Evolutionary conservation across 345 rosid genomes (phyloP).

Genomic region (Linum lewisii): DNA sequence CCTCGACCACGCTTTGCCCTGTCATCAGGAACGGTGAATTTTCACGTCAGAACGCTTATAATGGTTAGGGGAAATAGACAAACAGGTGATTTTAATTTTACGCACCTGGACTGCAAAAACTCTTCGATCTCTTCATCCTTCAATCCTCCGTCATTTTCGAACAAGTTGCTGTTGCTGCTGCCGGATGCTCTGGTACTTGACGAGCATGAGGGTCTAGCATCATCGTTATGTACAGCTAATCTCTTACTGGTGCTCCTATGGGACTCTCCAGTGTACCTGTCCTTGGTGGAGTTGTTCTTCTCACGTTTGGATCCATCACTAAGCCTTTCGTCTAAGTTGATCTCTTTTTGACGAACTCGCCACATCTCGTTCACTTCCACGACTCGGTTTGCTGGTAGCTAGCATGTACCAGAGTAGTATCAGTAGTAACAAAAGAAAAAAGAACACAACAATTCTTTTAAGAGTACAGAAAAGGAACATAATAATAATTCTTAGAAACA

Average conservation of each 20-base stretch:
- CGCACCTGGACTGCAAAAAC: slow-evolving; percentile 69
- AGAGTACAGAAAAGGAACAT: too few relatives aligned
- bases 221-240: slow-evolving; percentile 18
- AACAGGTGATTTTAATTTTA: slow-evolving; percentile 4
- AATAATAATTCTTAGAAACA: neutral
- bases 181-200: slow-evolving; percentile 23
- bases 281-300: slow-evolving; percentile 21
- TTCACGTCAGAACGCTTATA: neutral
- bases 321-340: slow-evolving; percentile 40
- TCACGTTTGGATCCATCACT: slow-evolving; percentile 33
- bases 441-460: slow-evolving; percentile 10
- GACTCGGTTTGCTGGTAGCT: slow-evolving; percentile 54
- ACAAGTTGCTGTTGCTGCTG: slow-evolving; percentile 16
- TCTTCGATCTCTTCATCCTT: slow-evolving; percentile 64
- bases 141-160: slow-evolving; percentile 55
- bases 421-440: slow-evolving; percentile 1
- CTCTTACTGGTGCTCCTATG: slow-evolving; percentile 25
- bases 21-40: slow-evolving; percentile 6
- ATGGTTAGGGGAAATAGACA: neutral
- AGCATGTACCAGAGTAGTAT: neutral
- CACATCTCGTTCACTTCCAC: slow-evolving; percentile 89
- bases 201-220: slow-evolving; percentile 24
- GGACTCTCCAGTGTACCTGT: slow-evolving; percentile 13
- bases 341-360: slow-evolving; percentile 64
- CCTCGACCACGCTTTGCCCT: slow-evolving; percentile 88